Base-by-base conservation (phyloP, 768 basidiomycete genomes). In the Termitomyces heimii region DNA sequence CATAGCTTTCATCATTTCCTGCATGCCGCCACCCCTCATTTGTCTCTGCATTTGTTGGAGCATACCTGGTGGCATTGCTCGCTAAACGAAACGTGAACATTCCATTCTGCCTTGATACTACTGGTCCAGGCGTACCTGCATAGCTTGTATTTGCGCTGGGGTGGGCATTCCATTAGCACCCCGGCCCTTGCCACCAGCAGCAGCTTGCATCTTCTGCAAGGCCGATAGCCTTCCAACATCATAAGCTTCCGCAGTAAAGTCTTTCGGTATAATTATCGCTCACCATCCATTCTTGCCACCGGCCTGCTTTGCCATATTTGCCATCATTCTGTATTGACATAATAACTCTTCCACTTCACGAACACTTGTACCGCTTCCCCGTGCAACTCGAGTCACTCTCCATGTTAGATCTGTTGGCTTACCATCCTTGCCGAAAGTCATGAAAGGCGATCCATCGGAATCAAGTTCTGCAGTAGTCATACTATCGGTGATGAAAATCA, bases 1-100 rank as follows among this genome's bases (percentile, higher is more conserved):
- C 92, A 98, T 94, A 28, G 89, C 87, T 68, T 89, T 91, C 94
- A 96, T 94, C 93, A 96, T 96, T 65, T 96, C 94, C 70, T 94
- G 91, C 85, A 97, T 89, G 45, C 92, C 92, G 22, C 93, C 91
- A 55, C 85, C 73, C 56, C 88, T 77, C 68, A 91, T 75, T 66
- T 91, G 88, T 52, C 85, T 78, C 67, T 92, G 93, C 86, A 98
- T 87, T 68, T 98, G 89, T 67, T 94, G 91, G 60, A 98, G 72
- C 88, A 96, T 90, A 31, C 94, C 96, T 5, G 96, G 92, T 1
- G 96, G 96, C 83, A 98, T 87, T 39, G 94, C 80, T 57, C 93
- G 88, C 89, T 97, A 32, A 32, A 54, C 26, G 14, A 28, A 50
- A 22, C 3, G 20, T 40, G 45, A 47, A 6, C 50, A 24, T 18